Evolutionary conservation across 805 yeast genomes (phyloP), one percentile per base, ranked within the genome.

Genomic region (Nakazawaea populi): DNA sequence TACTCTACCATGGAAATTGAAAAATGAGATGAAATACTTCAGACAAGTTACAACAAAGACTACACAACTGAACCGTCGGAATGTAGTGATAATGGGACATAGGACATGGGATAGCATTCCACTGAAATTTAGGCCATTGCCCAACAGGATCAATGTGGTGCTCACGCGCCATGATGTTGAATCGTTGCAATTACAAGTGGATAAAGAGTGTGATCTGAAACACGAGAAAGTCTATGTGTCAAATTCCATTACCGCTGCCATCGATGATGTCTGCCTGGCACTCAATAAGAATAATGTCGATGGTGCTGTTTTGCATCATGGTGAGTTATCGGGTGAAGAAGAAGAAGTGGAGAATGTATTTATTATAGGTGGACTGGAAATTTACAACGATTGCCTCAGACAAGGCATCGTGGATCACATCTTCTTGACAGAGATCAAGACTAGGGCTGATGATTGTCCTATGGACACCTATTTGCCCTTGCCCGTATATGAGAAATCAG

Each of bases 41-140:
- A 77, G 79, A 54, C 79, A 80, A 52, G 84, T 89, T 12, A 94
- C 99, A 0, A 67, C 82, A 3, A 63, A 62, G 4, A 66, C 69
- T 27, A 43, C 44, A 6, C 63, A 60, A 28, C 63, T 68, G n/a
- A 52, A 52, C 1, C 69, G 67, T 54, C 60, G 56, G 39, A 89
- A 89, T 62, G 95, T 88, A 0, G 98, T 94, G 11, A 75, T 94
- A 4, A 94, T 94, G 99, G 99, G 99, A 11, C 76, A 97, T 53
- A 87, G 83, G 62, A 92, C 98, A 1, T 94, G 97, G 96, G 94
- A 90, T 34, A 87, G 96, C 6, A 91, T 94, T 34, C 98, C 99
- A 0, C 54, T 67, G 1, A 83, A 77, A 62, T 94, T 89, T 68
- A 73, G 96, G 55, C 99, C 99, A 0, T 73, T 94, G 43, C 83